phyloP scores from a whole-genome alignment of 2,329 filamentous ascomycete species.

The Tolypocladium pustulatum region DNA sequence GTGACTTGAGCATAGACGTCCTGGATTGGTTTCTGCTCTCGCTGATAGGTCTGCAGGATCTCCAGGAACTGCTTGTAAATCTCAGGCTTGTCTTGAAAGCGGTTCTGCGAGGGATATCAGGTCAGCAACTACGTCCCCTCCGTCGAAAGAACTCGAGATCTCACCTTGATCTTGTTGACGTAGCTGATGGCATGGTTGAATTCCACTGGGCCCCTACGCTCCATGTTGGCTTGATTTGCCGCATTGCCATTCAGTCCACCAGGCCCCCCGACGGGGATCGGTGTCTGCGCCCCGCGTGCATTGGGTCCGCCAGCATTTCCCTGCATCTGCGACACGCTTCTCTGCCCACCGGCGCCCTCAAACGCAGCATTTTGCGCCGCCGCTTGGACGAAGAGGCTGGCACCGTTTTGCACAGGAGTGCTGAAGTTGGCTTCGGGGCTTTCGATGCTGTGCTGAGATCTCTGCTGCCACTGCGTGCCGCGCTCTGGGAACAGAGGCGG shows the following conservation, averaged over 20 bases:
- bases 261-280: constrained; percentile 45
- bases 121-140: constrained; percentile 5
- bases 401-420: constrained; percentile 41
- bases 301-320: constrained; percentile 29
- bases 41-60: constrained; percentile 94
- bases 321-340: constrained; percentile 17
- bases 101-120: constrained; percentile 52
- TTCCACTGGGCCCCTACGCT: constrained; percentile 88
- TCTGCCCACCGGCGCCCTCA: constrained; percentile 19
- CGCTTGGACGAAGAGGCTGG: constrained; percentile 34
- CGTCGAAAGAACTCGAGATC: constrained; percentile 12
- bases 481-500: constrained; percentile 38
- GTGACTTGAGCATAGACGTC: constrained; percentile 98
- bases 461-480: constrained; percentile 46
- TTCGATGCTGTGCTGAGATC: constrained; percentile 46
- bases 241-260: constrained; percentile 50
- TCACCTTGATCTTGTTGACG: constrained; percentile 98
- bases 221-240: constrained; percentile 51
- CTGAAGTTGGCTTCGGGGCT: constrained; percentile 54
- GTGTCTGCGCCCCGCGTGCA: constrained; percentile 46
- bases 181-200: constrained; percentile 99
- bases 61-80: constrained; percentile 99
- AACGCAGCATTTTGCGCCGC: constrained; percentile 25
- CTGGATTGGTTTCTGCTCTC: constrained; percentile 95
- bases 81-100: constrained; percentile 90